A percentile compares a stretch with the other conserved stretches of the same genome.
These are phyloP conservation scores for Erodium chrysanthum DNA, from an alignment of 441 rosid species.

Conservation along the genomic window DNA sequence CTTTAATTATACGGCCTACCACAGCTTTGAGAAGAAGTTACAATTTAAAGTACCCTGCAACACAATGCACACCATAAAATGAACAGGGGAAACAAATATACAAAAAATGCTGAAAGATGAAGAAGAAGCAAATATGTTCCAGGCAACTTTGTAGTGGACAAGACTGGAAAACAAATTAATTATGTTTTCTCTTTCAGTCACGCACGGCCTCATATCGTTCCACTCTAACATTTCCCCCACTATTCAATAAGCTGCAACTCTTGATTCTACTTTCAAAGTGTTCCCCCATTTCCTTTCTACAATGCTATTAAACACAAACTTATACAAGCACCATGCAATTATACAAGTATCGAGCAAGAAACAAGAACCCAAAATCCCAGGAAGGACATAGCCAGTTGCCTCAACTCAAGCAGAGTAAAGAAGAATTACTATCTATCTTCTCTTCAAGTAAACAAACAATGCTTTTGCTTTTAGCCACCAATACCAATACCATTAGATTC, in stretches of 20 bases:
- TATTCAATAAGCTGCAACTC: too few relatives aligned
- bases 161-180: background rate
- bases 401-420: too few relatives aligned
- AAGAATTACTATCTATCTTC: background rate
- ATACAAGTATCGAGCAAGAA: background rate
- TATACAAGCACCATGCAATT: background rate
- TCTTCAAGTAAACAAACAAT: background rate
- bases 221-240: too few relatives aligned
- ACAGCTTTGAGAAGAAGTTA: slow-evolving; percentile 10
- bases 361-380: background rate
- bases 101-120: background rate
- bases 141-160: background rate
- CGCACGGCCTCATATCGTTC: too few relatives aligned
- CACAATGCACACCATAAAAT: background rate
- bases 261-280: background rate
- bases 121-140: background rate
- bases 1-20: slow-evolving; percentile 15
- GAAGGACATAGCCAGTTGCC: background rate
- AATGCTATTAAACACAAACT: background rate
- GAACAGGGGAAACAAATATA: too few relatives aligned
- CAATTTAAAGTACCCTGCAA: slow-evolving; percentile 33
- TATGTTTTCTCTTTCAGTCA: too few relatives aligned
- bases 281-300: background rate
- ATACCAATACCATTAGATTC: background rate
- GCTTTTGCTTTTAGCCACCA: background rate